Base-by-base conservation (phyloP, 257 asterid species). In the Ilex aquifolium region DNA sequence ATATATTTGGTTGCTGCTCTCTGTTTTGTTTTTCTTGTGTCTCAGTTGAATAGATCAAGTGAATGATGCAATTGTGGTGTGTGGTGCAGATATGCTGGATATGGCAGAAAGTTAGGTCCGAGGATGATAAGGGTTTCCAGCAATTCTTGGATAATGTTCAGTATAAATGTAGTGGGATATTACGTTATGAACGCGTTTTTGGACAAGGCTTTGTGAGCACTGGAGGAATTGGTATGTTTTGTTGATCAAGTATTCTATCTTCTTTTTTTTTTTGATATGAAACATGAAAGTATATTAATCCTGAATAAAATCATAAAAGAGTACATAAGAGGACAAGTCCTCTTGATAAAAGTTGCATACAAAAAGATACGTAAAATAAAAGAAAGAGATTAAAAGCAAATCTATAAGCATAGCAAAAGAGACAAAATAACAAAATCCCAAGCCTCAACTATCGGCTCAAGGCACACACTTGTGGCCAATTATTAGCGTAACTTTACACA, bases 161-260 rank as follows among this genome's bases (percentile, higher is more conserved):
- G 62, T 93, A 93, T 57, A 93, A 81, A 65, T 84, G 84, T 30
- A 93, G 82, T 73, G 89, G 97, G 70, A 93, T 93, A 71, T 66
- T 87, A 70, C 94, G 97, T 2, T 93, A 90, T 56, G 96, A 93
- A 69, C 96, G 95, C 9, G 95, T 93, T 66, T 93, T 93, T 76
- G 99, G 99, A 60, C 76, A 68, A 54, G 99, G 99, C 64, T 93
- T 44, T 81, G 99, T 93, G 59, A 90, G 97, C 90, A 93, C 99
- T 1, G 99, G 99, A 72, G 99, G 99, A 61, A 65, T 84, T 61
- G 99, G 99, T 93, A 81, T 15, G 70, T 71, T 52, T 65, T 16
- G 14, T 56, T 31, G n/a, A 29, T 63, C 27, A n/a, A 60, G 17
- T 42, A 7, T 48, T 32, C 61, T 57, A 55, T 27, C 32, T 8